These are phyloP conservation scores for Friedmanniomyces endolithicus DNA, from an alignment of 495 filamentous ascomycete species.

Conservation along the genomic window DNA sequence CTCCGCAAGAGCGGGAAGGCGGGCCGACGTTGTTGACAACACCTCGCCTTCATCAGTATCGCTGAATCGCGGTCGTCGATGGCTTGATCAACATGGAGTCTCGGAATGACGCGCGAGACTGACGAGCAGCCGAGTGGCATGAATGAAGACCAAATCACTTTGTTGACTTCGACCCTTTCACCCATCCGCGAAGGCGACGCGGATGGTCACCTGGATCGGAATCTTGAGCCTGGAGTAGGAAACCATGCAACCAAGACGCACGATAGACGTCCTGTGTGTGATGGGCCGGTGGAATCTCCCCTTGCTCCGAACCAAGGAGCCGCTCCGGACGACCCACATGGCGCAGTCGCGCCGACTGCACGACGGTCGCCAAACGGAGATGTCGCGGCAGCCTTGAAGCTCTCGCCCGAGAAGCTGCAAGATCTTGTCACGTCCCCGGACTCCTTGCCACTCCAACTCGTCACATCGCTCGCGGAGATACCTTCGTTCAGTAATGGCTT, in stretches of 20 bases:
- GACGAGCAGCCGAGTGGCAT: background rate
- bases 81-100: background rate
- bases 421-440: conserved; percentile 43
- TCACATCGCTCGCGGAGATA: background rate
- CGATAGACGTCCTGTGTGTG: background rate
- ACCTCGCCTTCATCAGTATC: background rate
- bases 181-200: background rate
- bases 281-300: background rate
- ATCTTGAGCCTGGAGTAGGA: too few species aligned
- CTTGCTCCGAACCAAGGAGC: too few species aligned
- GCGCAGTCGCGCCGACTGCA: background rate
- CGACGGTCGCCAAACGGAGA: background rate
- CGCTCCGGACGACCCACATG: background rate
- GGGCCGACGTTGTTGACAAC: background rate
- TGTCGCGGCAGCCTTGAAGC: conserved; percentile 34
- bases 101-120: background rate
- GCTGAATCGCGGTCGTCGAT: too few species aligned
- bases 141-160: background rate
- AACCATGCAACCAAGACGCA: background rate
- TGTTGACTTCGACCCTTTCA: background rate
- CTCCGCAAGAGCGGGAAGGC: background rate
- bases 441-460: conserved; percentile 30
- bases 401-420: conserved; percentile 45
- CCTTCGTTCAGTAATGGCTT: background rate
- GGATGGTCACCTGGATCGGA: background rate